phyloP scores from a whole-genome alignment of 2,329 filamentous ascomycete species.

The Calonectria pseudoreteaudii region DNA sequence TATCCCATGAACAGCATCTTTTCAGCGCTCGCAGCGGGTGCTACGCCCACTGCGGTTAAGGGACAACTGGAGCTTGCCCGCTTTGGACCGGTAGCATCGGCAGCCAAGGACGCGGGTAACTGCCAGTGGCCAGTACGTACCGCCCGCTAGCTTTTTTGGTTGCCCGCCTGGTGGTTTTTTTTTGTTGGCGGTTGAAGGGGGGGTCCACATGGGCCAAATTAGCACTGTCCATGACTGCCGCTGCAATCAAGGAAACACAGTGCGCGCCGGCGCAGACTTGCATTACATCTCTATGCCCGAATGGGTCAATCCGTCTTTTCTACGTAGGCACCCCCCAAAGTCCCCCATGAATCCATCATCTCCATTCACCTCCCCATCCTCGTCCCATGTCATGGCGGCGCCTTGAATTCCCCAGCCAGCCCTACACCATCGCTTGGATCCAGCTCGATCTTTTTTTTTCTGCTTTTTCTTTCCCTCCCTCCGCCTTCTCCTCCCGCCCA shows the following conservation, averaged over 20 bases:
- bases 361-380: slow-evolving; percentile 27
- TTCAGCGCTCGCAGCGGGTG: slow-evolving; percentile 19
- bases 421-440: slow-evolving; percentile 26
- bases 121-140: slow-evolving; percentile 14
- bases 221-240: not conserved
- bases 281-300: not conserved
- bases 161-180: slow-evolving; percentile 7
- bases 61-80: not conserved
- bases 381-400: slow-evolving; percentile 31
- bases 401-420: slow-evolving; percentile 29
- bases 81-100: slow-evolving; percentile 11
- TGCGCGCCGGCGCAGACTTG: not conserved
- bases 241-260: not conserved
- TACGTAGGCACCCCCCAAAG: not conserved
- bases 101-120: slow-evolving; percentile 14
- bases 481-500: not conserved
- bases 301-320: not conserved
- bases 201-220: not conserved
- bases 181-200: slow-evolving; percentile 9
- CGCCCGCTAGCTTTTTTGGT: not conserved
- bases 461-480: slow-evolving; percentile 3
- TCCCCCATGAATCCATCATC: slow-evolving; percentile 24
- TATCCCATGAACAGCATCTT: not conserved
- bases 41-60: slow-evolving; percentile 2
- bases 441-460: slow-evolving; percentile 20